Conservation (phyloP, 1,284 basidiomycete species). For the Hemileia vastatrix region DNA sequence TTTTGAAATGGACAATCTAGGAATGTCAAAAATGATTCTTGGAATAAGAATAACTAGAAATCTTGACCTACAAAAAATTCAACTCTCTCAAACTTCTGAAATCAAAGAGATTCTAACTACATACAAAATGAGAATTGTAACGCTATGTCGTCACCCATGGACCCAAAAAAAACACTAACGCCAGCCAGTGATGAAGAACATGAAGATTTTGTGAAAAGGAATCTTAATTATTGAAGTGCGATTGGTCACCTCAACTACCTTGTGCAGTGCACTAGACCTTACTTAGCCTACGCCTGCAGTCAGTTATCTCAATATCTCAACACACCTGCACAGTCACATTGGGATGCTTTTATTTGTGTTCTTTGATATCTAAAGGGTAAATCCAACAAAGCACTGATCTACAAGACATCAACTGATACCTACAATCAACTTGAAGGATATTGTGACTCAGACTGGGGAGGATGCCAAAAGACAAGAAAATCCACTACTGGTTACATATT, state of each 20-base stretch:
- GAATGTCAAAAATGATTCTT: background rate
- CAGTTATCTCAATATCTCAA: background rate
- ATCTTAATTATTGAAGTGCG: background rate
- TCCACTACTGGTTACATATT: too few species aligned
- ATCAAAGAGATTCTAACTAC: background rate
- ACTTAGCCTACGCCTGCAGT: background rate
- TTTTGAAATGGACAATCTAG: constrained; percentile 7
- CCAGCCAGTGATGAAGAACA: background rate
- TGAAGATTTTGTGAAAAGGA: background rate
- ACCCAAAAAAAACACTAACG: too few species aligned
- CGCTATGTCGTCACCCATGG: background rate
- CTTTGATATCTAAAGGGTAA: background rate
- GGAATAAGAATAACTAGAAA: background rate
- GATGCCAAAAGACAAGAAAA: too few species aligned
- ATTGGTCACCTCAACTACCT: constrained; percentile 2
- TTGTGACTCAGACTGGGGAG: too few species aligned
- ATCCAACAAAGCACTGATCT: background rate
- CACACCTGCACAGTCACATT: background rate
- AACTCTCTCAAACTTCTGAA: background rate
- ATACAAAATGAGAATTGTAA: background rate
- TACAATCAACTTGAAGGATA: too few species aligned
- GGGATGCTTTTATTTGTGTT: background rate
- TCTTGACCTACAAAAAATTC: background rate
- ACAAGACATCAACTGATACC: too few species aligned
- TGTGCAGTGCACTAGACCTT: constrained; percentile 1